Conservation (phyloP, 805 yeast genomes). For the Jamesozyma spencerorum region DNA sequence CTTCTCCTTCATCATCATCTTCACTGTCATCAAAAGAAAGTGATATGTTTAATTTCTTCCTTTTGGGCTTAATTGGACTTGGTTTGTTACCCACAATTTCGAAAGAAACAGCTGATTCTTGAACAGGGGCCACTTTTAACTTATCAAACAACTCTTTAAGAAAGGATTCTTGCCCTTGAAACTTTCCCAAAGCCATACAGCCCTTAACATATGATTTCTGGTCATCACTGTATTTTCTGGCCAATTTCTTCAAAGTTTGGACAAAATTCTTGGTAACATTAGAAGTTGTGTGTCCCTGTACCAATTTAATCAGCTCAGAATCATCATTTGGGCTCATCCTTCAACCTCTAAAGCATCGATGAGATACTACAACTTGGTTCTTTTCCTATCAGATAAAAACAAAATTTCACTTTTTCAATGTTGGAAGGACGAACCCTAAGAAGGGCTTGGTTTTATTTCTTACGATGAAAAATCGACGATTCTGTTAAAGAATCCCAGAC, state of each 20-base stretch:
- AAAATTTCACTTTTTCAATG: too few relatives aligned
- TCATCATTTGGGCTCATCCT: not conserved
- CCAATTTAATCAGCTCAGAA: constrained; percentile 3
- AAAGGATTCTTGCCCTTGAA: constrained; percentile 14
- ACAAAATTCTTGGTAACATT: constrained; percentile 19
- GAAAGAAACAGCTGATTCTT: too few relatives aligned
- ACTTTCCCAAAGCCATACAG: constrained; percentile 22
- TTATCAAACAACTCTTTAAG: constrained; percentile 8
- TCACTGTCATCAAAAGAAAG: constrained; percentile 6
- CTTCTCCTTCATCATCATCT: constrained; percentile 5
- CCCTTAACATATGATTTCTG: constrained; percentile 13
- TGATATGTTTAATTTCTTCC: not conserved
- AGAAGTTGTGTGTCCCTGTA: constrained; percentile 16
- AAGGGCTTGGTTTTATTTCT: too few relatives aligned
- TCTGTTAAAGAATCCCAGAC: too few relatives aligned
- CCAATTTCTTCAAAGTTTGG: constrained; percentile 13
- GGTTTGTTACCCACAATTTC: too few relatives aligned
- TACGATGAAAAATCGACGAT: too few relatives aligned
- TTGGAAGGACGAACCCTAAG: too few relatives aligned
- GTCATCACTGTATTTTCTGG: constrained; percentile 10
- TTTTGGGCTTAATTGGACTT: not conserved
- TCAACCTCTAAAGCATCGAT: not conserved
- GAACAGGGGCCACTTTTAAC: not conserved
- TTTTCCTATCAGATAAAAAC: too few relatives aligned
- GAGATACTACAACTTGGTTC: too few relatives aligned